Percentiles rank a stretch among this genome's conserved stretches.
Evolutionary conservation across 106 monocot species (phyloP).

Genomic region (Dioscorea dumetorum): DNA sequence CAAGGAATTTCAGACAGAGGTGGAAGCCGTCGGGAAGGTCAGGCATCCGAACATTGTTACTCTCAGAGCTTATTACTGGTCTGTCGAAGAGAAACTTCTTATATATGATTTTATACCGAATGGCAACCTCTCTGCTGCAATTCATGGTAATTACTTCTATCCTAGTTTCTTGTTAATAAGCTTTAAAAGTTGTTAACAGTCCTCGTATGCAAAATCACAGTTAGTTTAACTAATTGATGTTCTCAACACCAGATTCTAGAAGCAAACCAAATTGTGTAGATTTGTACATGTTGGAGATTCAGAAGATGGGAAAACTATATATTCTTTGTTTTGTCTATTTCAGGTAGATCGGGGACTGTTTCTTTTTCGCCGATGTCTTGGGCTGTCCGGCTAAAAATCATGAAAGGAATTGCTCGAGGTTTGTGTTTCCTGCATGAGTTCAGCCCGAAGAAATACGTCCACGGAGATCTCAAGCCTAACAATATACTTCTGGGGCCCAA

Average conservation of each 20-base stretch:
- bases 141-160: conserved; percentile 37
- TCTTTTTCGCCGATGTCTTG: conserved; percentile 45
- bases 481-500: conserved; percentile 69
- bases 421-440: conserved; percentile 73
- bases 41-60: conserved; percentile 58
- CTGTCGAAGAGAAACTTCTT: conserved; percentile 75
- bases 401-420: conserved; percentile 71
- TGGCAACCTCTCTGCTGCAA: conserved; percentile 51
- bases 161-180: too few species aligned
- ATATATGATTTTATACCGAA: conserved; percentile 77
- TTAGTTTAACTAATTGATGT: too few species aligned
- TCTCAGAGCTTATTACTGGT: conserved; percentile 86
- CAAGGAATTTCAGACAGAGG: conserved; percentile 56
- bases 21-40: conserved; percentile 60
- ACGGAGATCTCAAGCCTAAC: conserved; percentile 77
- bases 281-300: too few species aligned
- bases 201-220: too few species aligned
- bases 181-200: too few species aligned
- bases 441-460: conserved; percentile 84
- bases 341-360: conserved; percentile 38
- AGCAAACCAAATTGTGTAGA: too few species aligned
- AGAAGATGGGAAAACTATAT: neutral
- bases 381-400: conserved; percentile 60
- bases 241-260: too few species aligned
- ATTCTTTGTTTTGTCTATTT: conserved; percentile 3